Percentiles rank a stretch among this genome's conserved stretches.
These are phyloP conservation scores for Ceratobasidium sp. DNA, from an alignment of 1,284 basidiomycete genomes.

Conservation along the genomic window DNA sequence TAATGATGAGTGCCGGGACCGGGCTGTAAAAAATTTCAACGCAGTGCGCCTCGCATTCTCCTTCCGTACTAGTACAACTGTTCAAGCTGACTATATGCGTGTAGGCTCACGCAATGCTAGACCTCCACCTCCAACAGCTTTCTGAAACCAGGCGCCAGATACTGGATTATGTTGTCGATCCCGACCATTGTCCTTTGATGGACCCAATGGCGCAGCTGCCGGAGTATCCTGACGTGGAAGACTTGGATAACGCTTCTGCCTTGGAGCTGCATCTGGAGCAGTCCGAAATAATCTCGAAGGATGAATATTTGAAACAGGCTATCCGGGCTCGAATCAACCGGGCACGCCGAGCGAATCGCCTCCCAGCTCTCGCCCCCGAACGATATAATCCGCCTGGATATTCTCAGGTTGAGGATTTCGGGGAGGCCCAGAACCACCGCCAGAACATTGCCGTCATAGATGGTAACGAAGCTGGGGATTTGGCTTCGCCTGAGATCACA, in stretches of 20 bases:
- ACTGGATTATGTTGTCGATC: slow-evolving; percentile 16
- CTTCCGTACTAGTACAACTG: too few species aligned
- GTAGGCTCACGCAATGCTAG: background rate
- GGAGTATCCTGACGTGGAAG: background rate
- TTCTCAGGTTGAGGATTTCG: background rate
- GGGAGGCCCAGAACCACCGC: background rate
- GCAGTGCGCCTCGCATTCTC: too few species aligned
- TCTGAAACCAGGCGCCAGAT: background rate
- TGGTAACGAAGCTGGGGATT: background rate
- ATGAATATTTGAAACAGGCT: too few species aligned
- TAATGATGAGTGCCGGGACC: background rate
- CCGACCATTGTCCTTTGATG: background rate
- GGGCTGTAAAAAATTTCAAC: background rate
- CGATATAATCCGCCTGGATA: background rate
- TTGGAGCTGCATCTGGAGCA: background rate
- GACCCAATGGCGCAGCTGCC: background rate
- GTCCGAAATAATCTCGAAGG: too few species aligned
- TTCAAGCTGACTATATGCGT: background rate
- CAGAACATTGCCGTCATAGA: background rate
- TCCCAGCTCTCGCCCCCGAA: background rate
- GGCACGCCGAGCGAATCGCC: background rate
- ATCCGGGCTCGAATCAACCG: background rate
- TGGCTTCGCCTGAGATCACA: background rate
- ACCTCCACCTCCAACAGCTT: background rate
- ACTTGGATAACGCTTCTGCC: too few species aligned